These are phyloP conservation scores for Inga laurina DNA, from an alignment of 306 rosid species.

Conservation along the genomic window DNA sequence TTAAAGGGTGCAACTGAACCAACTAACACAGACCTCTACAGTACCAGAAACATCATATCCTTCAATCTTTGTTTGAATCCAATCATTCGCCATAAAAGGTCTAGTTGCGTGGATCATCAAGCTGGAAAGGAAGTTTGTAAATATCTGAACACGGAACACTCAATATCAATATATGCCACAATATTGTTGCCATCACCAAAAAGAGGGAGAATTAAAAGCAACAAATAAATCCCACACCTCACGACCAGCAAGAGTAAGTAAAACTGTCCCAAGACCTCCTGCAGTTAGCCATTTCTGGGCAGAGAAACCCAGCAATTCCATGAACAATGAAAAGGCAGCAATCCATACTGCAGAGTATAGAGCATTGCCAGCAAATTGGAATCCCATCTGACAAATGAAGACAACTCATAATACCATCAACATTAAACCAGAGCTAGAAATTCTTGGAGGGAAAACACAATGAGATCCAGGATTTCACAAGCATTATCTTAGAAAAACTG, in stretches of 20 bases:
- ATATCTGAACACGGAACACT: conserved; percentile 1
- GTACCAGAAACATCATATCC: conserved; percentile 7
- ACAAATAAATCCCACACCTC: conserved; percentile 1
- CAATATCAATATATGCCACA: neutral
- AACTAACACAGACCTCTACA: neutral
- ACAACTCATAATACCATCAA: conserved; percentile 26
- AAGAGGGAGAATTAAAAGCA: neutral
- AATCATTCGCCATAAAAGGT: conserved; percentile 1
- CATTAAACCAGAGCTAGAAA: conserved; percentile 11
- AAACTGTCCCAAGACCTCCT: conserved; percentile 4
- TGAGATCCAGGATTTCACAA: conserved; percentile 10
- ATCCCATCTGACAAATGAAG: conserved; percentile 73
- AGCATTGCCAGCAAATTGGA: conserved; percentile 91
- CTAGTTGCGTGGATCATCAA: neutral
- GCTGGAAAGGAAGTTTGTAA: conserved; percentile 12
- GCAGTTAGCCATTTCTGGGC: conserved; percentile 9
- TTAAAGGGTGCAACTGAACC: neutral
- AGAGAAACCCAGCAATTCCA: conserved; percentile 9
- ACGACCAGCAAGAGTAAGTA: conserved; percentile 13
- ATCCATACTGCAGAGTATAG: conserved; percentile 4
- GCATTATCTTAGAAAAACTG: neutral
- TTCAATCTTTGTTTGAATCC: conserved; percentile 6
- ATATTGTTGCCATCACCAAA: neutral
- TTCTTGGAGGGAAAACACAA: conserved; percentile 4
- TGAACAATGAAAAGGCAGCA: conserved; percentile 1